Percentiles rank a stretch among this genome's conserved stretches.
These are phyloP conservation scores for Boletus sp. DNA, from an alignment of 768 basidiomycete species.

Conservation along the genomic window DNA sequence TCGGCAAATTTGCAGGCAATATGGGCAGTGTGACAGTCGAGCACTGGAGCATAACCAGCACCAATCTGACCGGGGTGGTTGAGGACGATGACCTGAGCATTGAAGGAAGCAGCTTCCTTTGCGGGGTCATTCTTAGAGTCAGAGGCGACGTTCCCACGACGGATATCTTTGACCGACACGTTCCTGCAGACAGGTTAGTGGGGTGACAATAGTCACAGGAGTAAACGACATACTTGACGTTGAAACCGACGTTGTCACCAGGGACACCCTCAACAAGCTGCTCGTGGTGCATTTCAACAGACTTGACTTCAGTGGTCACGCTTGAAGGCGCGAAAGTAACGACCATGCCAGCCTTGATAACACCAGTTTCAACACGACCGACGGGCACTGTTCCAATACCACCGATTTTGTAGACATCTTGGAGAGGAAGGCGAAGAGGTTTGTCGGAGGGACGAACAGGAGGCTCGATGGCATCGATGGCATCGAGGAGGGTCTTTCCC, in stretches of 20 bases:
- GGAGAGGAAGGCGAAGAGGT: conserved; percentile 99
- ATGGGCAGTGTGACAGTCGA: conserved; percentile 99
- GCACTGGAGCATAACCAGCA: conserved; percentile 97
- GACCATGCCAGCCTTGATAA: conserved; percentile 99
- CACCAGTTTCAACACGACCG: conserved; percentile 99
- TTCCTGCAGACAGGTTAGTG: conserved; percentile 54
- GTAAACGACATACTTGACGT: conserved; percentile 73
- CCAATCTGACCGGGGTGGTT: conserved; percentile 99
- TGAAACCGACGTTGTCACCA: conserved; percentile 99
- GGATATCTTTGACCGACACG: conserved; percentile 99
- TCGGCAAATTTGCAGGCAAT: conserved; percentile 99
- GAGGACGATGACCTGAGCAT: conserved; percentile 99
- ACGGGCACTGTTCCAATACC: conserved; percentile 99
- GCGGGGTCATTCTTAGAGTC: conserved; percentile 99
- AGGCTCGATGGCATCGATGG: conserved; percentile 99
- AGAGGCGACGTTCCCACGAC: conserved; percentile 98
- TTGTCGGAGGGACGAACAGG: conserved; percentile 96
- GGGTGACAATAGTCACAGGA: neutral
- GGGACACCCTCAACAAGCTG: conserved; percentile 92
- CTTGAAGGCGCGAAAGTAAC: conserved; percentile 95
- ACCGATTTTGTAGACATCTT: conserved; percentile 99
- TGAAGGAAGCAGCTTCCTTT: conserved; percentile 99
- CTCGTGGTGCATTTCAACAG: conserved; percentile 99
- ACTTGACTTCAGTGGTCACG: conserved; percentile 99
- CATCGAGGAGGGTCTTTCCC: conserved; percentile 99